A percentile compares a stretch with the other conserved stretches of the same genome.
Evolutionary conservation across 805 yeast genomes (phyloP).

Genomic region (Candida endomychidarum): DNA sequence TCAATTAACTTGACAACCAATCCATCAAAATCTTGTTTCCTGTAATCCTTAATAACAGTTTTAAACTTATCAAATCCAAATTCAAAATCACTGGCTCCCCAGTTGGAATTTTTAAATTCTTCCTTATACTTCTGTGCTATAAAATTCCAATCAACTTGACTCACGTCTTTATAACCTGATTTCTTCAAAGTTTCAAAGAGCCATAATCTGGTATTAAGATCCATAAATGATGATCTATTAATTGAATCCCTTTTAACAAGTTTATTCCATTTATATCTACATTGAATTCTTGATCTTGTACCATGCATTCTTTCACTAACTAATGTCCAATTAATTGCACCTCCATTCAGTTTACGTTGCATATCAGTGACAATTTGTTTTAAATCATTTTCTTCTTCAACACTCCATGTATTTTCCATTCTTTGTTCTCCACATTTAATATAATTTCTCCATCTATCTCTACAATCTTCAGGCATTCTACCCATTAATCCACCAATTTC

Average conservation of each 20-base stretch:
- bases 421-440: conserved; percentile 85
- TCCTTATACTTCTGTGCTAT: conserved; percentile 29
- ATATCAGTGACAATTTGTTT: conserved; percentile 29
- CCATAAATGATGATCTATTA: conserved; percentile 33
- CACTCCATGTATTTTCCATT: conserved; percentile 76
- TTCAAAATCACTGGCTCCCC: conserved; percentile 64
- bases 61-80: conserved; percentile 63
- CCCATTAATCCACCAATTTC: conserved; percentile 75
- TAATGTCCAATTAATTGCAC: conserved; percentile 80
- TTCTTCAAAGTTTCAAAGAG: conserved; percentile 31
- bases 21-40: conserved; percentile 15
- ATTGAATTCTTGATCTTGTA: conserved; percentile 84
- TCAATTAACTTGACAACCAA: conserved; percentile 18
- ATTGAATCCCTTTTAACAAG: conserved; percentile 56
- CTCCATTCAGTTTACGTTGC: conserved; percentile 15
- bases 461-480: conserved; percentile 96
- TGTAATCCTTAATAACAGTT: conserved; percentile 45
- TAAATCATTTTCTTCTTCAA: conserved; percentile 65
- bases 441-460: conserved; percentile 95
- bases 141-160: conserved; percentile 37
- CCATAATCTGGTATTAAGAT: conserved; percentile 36
- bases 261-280: conserved; percentile 94
- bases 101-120: conserved; percentile 24
- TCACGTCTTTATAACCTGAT: conserved; percentile 23
- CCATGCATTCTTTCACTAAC: conserved; percentile 92